Percentiles rank a stretch among this genome's conserved stretches.
Evolutionary conservation across 306 rosid genomes (phyloP).

Genomic region (Prosopis cineraria): DNA sequence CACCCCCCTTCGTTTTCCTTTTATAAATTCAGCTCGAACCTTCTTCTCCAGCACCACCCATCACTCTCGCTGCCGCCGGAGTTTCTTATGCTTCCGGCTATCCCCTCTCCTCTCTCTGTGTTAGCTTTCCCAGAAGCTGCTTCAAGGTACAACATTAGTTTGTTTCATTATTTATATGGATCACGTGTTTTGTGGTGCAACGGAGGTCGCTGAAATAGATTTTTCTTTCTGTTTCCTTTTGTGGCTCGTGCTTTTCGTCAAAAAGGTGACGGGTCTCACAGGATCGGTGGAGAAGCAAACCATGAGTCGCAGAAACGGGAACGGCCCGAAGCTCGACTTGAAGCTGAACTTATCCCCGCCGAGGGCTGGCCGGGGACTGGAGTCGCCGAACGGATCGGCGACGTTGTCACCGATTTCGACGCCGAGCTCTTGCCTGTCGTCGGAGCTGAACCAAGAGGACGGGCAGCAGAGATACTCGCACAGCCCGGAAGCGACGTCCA

Average conservation of each 20-base stretch:
- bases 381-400: constrained; percentile 69
- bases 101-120: neutral
- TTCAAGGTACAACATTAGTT: constrained; percentile 4
- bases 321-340: constrained; percentile 76
- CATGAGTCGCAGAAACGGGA: constrained; percentile 82
- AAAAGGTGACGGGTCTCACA: neutral
- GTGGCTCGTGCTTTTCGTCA: neutral
- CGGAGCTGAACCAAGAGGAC: constrained; percentile 64
- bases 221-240: neutral
- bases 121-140: neutral
- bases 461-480: constrained; percentile 40
- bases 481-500: constrained; percentile 93
- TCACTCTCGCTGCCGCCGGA: constrained; percentile 40
- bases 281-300: constrained; percentile 13
- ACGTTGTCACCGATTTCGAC: constrained; percentile 81
- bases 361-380: constrained; percentile 49
- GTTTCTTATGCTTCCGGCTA: constrained; percentile 19
- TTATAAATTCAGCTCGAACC: constrained; percentile 54
- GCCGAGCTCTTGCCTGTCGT: constrained; percentile 88
- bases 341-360: constrained; percentile 95
- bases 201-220: constrained; percentile 3
- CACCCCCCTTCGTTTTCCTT: constrained; percentile 55
- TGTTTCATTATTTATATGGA: neutral
- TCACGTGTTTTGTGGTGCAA: neutral
- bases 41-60: constrained; percentile 44